A percentile compares a stretch with the other conserved stretches of the same genome.
phyloP scores from a whole-genome alignment of 2,329 filamentous ascomycete species.

The Fusarium clavum region DNA sequence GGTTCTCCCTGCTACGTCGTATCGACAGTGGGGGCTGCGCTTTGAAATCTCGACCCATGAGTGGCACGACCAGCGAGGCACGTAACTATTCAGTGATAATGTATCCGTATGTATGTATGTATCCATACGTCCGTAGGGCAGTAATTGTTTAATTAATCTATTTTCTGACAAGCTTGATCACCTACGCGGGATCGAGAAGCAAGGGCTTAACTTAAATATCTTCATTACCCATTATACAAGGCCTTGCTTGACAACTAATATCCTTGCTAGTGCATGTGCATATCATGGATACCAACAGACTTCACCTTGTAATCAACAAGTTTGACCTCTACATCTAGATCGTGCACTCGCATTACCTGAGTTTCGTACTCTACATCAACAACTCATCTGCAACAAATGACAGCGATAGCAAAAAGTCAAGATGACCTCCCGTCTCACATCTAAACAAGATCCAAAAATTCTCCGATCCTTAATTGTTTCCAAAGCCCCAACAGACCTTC shows the following conservation, averaged over 20 bases:
- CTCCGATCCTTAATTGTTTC: background rate
- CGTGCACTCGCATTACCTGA: no score
- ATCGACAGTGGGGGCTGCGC: constrained; percentile 22
- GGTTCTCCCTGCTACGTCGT: constrained; percentile 34
- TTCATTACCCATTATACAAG: background rate
- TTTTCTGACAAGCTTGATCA: background rate
- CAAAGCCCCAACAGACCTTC: background rate
- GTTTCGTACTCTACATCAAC: background rate
- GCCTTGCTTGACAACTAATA: background rate
- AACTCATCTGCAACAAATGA: background rate
- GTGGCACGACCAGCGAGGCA: constrained; percentile 10
- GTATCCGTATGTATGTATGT: no score
- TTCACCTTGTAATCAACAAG: background rate
- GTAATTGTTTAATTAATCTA: background rate
- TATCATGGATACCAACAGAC: background rate
- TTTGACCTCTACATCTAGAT: background rate
- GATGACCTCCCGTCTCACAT: constrained; percentile 1
- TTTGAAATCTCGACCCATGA: constrained; percentile 21
- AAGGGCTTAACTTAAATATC: constrained; percentile 1
- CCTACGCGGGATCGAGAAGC: background rate
- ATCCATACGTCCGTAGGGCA: background rate
- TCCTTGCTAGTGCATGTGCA: constrained; percentile 2
- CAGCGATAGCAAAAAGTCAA: background rate
- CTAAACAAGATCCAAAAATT: constrained; percentile 1
- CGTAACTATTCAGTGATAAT: constrained; percentile 12